These are phyloP conservation scores for Fusarium secorum DNA, from an alignment of 2,329 filamentous ascomycete species.

Conservation along the genomic window DNA sequence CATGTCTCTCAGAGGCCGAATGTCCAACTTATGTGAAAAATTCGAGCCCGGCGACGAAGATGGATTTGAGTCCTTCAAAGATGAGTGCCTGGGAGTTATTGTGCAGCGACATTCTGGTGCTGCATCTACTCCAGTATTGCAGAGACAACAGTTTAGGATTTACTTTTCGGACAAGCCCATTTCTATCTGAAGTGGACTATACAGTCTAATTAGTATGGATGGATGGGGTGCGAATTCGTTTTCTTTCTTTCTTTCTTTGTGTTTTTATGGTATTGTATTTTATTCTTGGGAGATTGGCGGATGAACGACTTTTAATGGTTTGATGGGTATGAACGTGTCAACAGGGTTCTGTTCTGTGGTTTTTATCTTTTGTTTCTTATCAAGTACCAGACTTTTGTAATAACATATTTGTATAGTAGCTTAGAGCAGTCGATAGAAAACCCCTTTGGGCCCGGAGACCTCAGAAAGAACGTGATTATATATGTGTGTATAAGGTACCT, in stretches of 20 bases:
- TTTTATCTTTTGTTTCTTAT: background rate
- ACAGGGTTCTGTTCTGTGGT: background rate
- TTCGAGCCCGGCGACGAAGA: background rate
- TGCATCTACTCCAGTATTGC: background rate
- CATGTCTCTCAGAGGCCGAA: background rate
- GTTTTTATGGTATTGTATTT: background rate
- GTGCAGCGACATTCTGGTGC: background rate
- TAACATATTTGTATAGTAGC: background rate
- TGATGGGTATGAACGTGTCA: background rate
- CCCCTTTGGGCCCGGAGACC: too few species aligned
- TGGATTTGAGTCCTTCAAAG: background rate
- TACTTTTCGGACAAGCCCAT: background rate
- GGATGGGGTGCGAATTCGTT: background rate
- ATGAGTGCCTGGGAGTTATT: background rate
- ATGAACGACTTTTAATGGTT: background rate
- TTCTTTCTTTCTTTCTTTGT: background rate
- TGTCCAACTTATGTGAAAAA: background rate
- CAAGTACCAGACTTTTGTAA: background rate
- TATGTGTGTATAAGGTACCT: background rate
- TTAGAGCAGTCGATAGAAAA: background rate
- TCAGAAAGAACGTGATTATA: background rate
- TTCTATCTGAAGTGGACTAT: background rate
- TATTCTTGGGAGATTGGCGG: background rate
- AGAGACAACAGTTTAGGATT: background rate
- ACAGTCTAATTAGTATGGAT: background rate